Evolutionary conservation across 1,139 yeast genomes (phyloP), one percentile per base, ranked within the genome.

Genomic region (Wickerhamomyces sp.): DNA sequence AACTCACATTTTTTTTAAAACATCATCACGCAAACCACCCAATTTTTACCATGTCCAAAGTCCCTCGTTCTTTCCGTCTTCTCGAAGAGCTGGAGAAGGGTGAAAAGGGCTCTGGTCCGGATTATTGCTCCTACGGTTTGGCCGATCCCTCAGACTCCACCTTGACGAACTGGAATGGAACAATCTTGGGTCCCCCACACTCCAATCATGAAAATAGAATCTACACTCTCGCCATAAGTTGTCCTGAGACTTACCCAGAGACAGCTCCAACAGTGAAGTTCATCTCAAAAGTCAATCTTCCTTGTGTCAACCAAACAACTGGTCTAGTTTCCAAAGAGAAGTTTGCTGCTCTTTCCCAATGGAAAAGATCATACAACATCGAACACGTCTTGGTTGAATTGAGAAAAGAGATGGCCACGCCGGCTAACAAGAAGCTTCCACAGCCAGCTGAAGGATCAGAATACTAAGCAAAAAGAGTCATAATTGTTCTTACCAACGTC

Each of bases 41-140:
- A n/a, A n/a, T n/a, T n/a, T n/a, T n/a, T n/a, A 16, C 21, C 16
- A 26, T 26, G 28, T 26, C 28, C 8, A 26, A 26, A 18, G 21
- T 26, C 4, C 28, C 28, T 6, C 20, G 28, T 6, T 26, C 28
- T 6, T 91, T 91, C 62, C 85, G 94, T 56, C 73, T 91, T 31
- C 71, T 91, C 45, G 98, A 91, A 65, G 98, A 91, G 63, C 72
- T 93, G 47, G 99, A 93, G 60, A 91, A 89, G 56, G 98, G 98
- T 34, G 99, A 93, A 58, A 93, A 93, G 59, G 98, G 98, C 13
- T 70, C 86, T 36, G 97, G 98, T 20, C 93, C 96, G 23, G 97
- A 93, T 59, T 84, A 95, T 17, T 89, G 95, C 58, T 89, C 97
- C 16, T 87, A 89, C 52, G 97, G 97, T 0, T 70, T 89, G 35